phyloP scores from a whole-genome alignment of 2,329 filamentous ascomycete species.

The Nothophoma quercina region DNA sequence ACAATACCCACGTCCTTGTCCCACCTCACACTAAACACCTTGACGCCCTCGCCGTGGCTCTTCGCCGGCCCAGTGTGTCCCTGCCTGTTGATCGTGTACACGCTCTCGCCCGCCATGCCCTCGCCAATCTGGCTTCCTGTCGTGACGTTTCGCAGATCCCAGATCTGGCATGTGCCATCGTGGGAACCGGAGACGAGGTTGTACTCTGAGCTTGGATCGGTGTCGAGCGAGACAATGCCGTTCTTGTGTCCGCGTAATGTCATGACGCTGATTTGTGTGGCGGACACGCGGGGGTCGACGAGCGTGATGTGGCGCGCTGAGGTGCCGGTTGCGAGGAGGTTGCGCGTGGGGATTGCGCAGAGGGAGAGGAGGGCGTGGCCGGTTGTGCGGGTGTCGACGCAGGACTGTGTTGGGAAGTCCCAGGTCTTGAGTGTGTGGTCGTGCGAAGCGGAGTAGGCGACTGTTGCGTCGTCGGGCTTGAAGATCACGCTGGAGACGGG shows the following conservation, averaged over 20 bases:
- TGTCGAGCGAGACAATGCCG: slow-evolving; percentile 66
- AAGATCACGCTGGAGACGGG: slow-evolving; percentile 84
- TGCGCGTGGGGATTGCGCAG: slow-evolving; percentile 71
- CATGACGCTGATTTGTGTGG: slow-evolving; percentile 80
- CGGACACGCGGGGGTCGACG: slow-evolving; percentile 85
- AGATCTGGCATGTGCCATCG: slow-evolving; percentile 90
- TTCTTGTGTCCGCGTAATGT: slow-evolving; percentile 92
- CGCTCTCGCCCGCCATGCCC: slow-evolving; percentile 69
- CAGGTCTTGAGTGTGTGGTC: slow-evolving; percentile 92
- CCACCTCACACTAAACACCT: slow-evolving; percentile 91
- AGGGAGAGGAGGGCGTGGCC: slow-evolving; percentile 84
- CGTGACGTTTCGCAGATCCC: slow-evolving; percentile 83
- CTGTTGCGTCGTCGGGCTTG: slow-evolving; percentile 82
- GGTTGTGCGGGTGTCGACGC: slow-evolving; percentile 84
- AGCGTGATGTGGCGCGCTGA: slow-evolving; percentile 87
- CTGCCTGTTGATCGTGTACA: slow-evolving; percentile 80
- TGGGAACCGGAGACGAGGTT: slow-evolving; percentile 89
- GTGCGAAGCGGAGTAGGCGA: slow-evolving; percentile 89
- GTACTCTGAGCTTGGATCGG: slow-evolving; percentile 73
- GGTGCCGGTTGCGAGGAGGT: slow-evolving; percentile 76
- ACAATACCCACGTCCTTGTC: slow-evolving; percentile 87
- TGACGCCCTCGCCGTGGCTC: slow-evolving; percentile 80
- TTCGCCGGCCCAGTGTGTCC: slow-evolving; percentile 63
- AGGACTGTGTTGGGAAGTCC: slow-evolving; percentile 80
- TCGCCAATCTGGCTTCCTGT: slow-evolving; percentile 61